A percentile compares a stretch with the other conserved stretches of the same genome.
Evolutionary conservation across 148 eudicot genomes (phyloP).

Genomic region (Amaranthus hypochondriacus): DNA sequence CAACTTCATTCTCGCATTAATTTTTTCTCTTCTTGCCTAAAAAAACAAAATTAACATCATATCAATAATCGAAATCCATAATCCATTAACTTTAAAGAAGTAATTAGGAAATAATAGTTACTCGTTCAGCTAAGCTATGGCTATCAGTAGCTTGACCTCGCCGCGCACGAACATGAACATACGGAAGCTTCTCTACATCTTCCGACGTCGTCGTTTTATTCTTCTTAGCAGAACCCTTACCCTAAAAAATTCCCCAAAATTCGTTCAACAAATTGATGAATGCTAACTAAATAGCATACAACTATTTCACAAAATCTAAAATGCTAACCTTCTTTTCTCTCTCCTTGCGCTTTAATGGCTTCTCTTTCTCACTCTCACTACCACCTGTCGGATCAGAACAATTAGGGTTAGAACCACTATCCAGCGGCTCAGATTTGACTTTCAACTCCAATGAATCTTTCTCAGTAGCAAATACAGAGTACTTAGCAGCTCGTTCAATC

Average conservation of each 20-base stretch:
- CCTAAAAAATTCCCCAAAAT: conserved; percentile 33
- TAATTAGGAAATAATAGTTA: conserved; percentile 25
- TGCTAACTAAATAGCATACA: conserved; percentile 22
- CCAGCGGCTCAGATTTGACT: conserved; percentile 67
- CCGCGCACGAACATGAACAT: conserved; percentile 92
- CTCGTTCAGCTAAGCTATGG: conserved; percentile 98
- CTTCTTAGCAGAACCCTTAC: conserved; percentile 60
- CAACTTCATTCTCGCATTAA: conserved; percentile 95
- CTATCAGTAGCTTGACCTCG: conserved; percentile 98
- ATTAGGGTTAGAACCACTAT: conserved; percentile 54
- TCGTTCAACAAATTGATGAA: not conserved
- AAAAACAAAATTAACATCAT: conserved; percentile 13
- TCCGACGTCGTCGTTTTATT: conserved; percentile 47
- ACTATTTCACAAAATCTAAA: not conserved
- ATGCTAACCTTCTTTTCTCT: conserved; percentile 61
- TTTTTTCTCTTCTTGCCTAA: conserved; percentile 97
- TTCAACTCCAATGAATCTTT: conserved; percentile 32
- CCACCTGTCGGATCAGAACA: conserved; percentile 41
- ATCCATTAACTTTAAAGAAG: not conserved
- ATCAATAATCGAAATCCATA: not conserved
- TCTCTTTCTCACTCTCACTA: conserved; percentile 37
- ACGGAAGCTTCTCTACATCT: conserved; percentile 78
- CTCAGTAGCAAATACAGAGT: conserved; percentile 44
- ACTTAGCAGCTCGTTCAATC: conserved; percentile 57
- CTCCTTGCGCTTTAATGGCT: conserved; percentile 68